Conservation (phyloP, 179 eudicot genomes). For the Pouteria campechiana region DNA sequence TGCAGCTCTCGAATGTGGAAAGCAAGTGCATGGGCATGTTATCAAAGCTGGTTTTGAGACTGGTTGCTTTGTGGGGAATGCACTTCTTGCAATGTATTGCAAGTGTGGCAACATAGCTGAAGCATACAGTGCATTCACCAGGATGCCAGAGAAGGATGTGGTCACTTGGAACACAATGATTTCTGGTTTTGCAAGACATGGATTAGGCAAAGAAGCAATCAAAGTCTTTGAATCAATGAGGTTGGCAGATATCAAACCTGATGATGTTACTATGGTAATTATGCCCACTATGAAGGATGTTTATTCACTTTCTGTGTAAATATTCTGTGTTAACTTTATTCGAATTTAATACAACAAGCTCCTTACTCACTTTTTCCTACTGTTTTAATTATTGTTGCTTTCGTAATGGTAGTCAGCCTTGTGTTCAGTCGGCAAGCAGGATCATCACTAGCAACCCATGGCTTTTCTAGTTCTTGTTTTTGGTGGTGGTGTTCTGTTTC, state of each 20-base stretch:
- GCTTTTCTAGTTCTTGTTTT: too few species aligned
- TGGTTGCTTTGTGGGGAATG: conserved; percentile 60
- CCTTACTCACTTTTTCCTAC: too few species aligned
- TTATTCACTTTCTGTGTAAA: too few species aligned
- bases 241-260: conserved; percentile 32
- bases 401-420: too few species aligned
- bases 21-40: conserved; percentile 48
- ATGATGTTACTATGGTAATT: conserved; percentile 67
- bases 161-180: conserved; percentile 80
- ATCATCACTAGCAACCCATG: too few species aligned
- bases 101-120: conserved; percentile 70
- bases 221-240: conserved; percentile 46
- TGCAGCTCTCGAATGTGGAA: conserved; percentile 56
- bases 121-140: conserved; percentile 44
- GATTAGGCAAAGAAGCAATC: conserved; percentile 54
- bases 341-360: too few species aligned
- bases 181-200: conserved; percentile 70
- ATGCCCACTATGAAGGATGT: too few species aligned
- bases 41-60: conserved; percentile 47
- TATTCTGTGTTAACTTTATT: too few species aligned
- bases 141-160: conserved; percentile 40
- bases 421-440: too few species aligned
- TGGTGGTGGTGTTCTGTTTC: too few species aligned
- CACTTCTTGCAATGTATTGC: conserved; percentile 70
- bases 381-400: too few species aligned